Conservation (phyloP, 352 stramenopile species). For the Phytophthora melonis region DNA sequence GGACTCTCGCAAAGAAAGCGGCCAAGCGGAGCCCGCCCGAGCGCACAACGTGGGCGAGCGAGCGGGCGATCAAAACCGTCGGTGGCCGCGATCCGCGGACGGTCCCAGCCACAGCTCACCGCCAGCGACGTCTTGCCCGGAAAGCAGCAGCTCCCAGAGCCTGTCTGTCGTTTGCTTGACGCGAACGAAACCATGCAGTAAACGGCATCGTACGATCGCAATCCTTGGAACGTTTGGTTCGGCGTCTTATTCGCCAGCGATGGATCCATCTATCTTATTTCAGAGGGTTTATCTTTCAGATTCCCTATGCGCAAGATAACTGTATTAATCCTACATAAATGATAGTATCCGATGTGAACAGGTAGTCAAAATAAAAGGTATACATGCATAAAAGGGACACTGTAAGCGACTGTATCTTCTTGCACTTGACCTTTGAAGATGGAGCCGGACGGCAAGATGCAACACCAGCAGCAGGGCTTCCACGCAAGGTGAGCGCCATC, state of each 20-base stretch:
- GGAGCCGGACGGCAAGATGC: constrained; percentile 25
- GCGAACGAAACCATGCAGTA: constrained; percentile 39
- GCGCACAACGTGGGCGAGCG: constrained; percentile 5
- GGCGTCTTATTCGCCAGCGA: constrained; percentile 20
- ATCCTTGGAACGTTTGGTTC: constrained; percentile 1
- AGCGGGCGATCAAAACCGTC: constrained; percentile 3
- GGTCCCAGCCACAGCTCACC: too few relatives aligned
- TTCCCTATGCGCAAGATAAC: too few relatives aligned
- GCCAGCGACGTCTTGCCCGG: background rate
- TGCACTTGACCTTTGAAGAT: constrained; percentile 42
- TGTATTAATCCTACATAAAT: too few relatives aligned
- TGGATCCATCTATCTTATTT: too few relatives aligned
- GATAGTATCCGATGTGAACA: too few relatives aligned
- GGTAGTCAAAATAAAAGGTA: too few relatives aligned
- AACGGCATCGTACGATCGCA: constrained; percentile 21
- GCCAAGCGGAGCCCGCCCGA: background rate
- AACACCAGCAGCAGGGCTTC: constrained; percentile 11
- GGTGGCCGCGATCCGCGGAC: too few relatives aligned
- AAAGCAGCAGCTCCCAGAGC: constrained; percentile 4
- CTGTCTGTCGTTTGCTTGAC: constrained; percentile 36
- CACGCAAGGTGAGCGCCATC: background rate
- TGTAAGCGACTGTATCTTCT: too few relatives aligned
- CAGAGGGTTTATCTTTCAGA: too few relatives aligned
- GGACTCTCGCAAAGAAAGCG: constrained; percentile 10
- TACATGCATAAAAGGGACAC: too few relatives aligned